These are phyloP conservation scores for Aspergillus ellipticus DNA, from an alignment of 495 filamentous ascomycete species.

Conservation along the genomic window DNA sequence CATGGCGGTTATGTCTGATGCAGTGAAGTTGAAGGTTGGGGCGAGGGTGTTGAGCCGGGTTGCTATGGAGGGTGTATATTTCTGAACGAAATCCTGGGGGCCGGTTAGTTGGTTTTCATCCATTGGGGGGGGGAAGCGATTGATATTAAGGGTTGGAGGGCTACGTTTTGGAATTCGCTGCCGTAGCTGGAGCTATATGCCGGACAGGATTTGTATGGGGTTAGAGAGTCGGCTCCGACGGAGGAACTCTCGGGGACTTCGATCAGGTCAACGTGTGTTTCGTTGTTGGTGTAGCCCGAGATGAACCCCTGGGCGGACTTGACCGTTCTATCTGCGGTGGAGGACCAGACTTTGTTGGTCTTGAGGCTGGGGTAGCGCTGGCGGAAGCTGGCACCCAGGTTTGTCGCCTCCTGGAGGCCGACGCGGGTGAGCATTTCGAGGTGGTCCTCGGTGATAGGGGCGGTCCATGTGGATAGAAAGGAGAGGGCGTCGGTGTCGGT, in stretches of 20 bases:
- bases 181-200: slow-evolving; percentile 21
- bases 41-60: slow-evolving; percentile 13
- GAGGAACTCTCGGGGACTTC: slow-evolving; percentile 15
- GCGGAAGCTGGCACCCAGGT: slow-evolving; percentile 8
- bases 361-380: slow-evolving; percentile 14
- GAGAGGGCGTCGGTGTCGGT: slow-evolving; percentile 3
- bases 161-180: slow-evolving; percentile 16
- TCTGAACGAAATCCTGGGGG: slow-evolving; percentile 12
- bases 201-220: slow-evolving; percentile 23
- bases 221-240: slow-evolving; percentile 20
- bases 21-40: slow-evolving; percentile 20
- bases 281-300: slow-evolving; percentile 16
- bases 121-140: not conserved
- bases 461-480: slow-evolving; percentile 20
- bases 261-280: slow-evolving; percentile 14
- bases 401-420: slow-evolving; percentile 16
- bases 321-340: slow-evolving; percentile 16
- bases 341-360: slow-evolving; percentile 16
- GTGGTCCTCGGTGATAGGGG: slow-evolving; percentile 16
- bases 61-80: slow-evolving; percentile 17
- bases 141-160: not conserved
- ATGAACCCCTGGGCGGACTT: slow-evolving; percentile 21
- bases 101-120: not conserved
- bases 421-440: slow-evolving; percentile 21
- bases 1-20: slow-evolving; percentile 22